Evolutionary conservation across 1,284 basidiomycete species (phyloP).

Genomic region (Ustilago bromivora): DNA sequence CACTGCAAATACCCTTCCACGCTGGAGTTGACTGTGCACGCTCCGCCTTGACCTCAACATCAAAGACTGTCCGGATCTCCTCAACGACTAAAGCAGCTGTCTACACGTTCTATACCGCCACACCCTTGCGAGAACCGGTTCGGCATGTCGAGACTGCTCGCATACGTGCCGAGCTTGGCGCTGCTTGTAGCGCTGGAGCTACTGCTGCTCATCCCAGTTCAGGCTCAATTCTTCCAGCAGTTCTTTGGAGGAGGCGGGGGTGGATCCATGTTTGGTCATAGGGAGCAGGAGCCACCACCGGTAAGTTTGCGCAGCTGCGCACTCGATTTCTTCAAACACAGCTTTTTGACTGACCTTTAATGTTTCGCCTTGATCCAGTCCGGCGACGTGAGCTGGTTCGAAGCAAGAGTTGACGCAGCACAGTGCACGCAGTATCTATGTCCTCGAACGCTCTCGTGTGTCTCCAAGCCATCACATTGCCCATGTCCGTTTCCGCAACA

Average conservation of each 20-base stretch:
- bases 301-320: constrained; percentile 34
- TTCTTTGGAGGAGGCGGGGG: constrained; percentile 55
- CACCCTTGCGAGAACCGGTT: not conserved
- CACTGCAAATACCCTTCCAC: constrained; percentile 18
- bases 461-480: constrained; percentile 60
- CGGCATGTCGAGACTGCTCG: constrained; percentile 9
- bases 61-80: not conserved
- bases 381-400: constrained; percentile 61
- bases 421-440: constrained; percentile 60
- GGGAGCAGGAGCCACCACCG: constrained; percentile 59
- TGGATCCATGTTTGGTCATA: constrained; percentile 29
- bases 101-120: not conserved
- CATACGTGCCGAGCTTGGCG: not conserved
- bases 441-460: constrained; percentile 63
- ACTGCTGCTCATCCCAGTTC: constrained; percentile 18
- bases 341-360: not conserved
- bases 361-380: constrained; percentile 7
- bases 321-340: not conserved
- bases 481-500: constrained; percentile 64
- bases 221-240: constrained; percentile 59
- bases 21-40: constrained; percentile 8
- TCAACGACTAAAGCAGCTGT: not conserved
- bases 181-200: constrained; percentile 23
- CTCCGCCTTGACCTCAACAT: not conserved
- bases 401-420: constrained; percentile 59